A percentile compares a stretch with the other conserved stretches of the same genome.
These are phyloP conservation scores for Umbelopsis vinacea DNA, from an alignment of 192 early-diverging fungal species.

Conservation along the genomic window DNA sequence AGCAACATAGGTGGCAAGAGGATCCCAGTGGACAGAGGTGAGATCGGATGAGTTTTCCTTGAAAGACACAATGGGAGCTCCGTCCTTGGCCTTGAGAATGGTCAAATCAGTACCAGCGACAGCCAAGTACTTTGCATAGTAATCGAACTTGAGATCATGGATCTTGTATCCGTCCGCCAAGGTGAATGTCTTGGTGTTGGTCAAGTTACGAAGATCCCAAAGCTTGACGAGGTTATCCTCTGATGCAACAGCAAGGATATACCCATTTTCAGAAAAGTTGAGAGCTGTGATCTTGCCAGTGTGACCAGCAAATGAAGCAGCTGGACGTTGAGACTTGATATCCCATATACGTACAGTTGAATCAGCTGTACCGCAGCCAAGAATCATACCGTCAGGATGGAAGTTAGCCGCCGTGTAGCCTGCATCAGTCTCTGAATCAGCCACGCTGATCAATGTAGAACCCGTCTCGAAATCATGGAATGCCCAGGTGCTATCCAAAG, in stretches of 20 bases:
- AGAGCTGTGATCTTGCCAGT: constrained; percentile 70
- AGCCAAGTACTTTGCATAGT: constrained; percentile 83
- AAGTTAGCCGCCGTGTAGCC: constrained; percentile 72
- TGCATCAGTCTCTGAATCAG: constrained; percentile 37
- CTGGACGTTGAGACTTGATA: constrained; percentile 69
- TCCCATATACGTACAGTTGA: constrained; percentile 83
- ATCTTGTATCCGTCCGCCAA: constrained; percentile 61
- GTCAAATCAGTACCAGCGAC: constrained; percentile 64
- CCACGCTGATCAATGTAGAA: constrained; percentile 49
- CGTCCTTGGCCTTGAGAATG: constrained; percentile 75
- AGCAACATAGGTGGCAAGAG: constrained; percentile 58
- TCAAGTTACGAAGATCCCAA: constrained; percentile 95
- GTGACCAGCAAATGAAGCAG: constrained; percentile 69
- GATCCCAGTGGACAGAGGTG: constrained; percentile 60
- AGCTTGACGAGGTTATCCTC: constrained; percentile 76
- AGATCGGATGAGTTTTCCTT: constrained; percentile 57
- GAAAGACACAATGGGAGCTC: constrained; percentile 53
- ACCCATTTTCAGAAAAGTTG: constrained; percentile 94
- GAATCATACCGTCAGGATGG: constrained; percentile 93
- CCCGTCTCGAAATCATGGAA: constrained; percentile 76
- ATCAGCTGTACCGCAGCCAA: constrained; percentile 78
- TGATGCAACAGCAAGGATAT: constrained; percentile 81
- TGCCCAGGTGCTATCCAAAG: constrained; percentile 79
- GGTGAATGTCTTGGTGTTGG: constrained; percentile 66
- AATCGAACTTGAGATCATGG: constrained; percentile 75